Percentiles rank a stretch among this genome's conserved stretches.
Conservation (phyloP, 805 yeast species). For the Henningerozyma blattae region DNA sequence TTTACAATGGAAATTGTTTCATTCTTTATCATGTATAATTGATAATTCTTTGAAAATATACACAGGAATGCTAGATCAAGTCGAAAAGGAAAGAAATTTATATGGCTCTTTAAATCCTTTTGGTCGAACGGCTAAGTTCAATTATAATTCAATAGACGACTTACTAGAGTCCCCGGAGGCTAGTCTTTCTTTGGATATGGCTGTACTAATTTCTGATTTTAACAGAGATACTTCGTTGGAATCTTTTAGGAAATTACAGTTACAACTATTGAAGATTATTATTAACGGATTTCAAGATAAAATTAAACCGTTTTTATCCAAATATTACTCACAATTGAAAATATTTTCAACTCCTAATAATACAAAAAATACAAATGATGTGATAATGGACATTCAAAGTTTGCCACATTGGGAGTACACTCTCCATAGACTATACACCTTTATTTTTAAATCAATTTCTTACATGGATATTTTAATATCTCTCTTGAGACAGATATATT, state of each 20-base stretch:
- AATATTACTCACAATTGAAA: conserved; percentile 17
- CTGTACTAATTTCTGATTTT: conserved; percentile 23
- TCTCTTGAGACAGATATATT: conserved; percentile 16
- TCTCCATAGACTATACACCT: conserved; percentile 35
- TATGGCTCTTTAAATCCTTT: conserved; percentile 21
- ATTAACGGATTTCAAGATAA: conserved; percentile 14
- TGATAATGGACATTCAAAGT: conserved; percentile 15
- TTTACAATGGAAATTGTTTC: conserved; percentile 18
- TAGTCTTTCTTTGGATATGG: conserved; percentile 16
- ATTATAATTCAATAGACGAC: conserved; percentile 21
- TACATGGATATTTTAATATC: conserved; percentile 10
- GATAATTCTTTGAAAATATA: conserved; percentile 21
- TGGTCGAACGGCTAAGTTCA: conserved; percentile 19
- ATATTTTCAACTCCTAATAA: conserved; percentile 12
- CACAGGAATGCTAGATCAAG: conserved; percentile 20
- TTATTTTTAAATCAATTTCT: conserved; percentile 12
- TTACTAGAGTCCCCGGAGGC: conserved; percentile 23
- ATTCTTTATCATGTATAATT: conserved; percentile 12
- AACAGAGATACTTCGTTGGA: conserved; percentile 15
- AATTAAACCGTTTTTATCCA: conserved; percentile 12
- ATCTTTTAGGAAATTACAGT: conserved; percentile 18
- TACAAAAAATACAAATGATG: conserved; percentile 1
- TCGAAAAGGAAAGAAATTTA: conserved; percentile 19
- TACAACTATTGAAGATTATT: conserved; percentile 20
- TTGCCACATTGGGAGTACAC: conserved; percentile 29